Base-by-base conservation (phyloP, 2,329 filamentous ascomycete genomes). In the Geosmithia putterillii region DNA sequence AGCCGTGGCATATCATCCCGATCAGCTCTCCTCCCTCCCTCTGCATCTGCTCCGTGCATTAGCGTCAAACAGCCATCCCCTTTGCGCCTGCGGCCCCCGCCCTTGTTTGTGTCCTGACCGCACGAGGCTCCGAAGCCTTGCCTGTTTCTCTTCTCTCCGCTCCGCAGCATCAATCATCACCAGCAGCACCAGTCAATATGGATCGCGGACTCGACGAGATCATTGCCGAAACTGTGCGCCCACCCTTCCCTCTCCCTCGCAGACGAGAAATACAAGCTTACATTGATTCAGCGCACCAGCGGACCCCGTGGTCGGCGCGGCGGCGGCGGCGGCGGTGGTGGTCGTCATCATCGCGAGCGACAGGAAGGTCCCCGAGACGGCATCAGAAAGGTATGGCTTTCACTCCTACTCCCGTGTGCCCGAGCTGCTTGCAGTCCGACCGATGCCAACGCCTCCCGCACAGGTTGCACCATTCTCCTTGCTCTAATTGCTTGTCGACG, bases 371-470 rank as follows among this genome's bases (percentile, higher is more conserved):
- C 84, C 57, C 82, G 85, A 66, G 86, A 92, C 67, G 86, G 86
- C 66, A 76, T 90, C 61, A 89, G 82, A 88, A 94, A 94, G 87
- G 87, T 90, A 42, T 44, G 40, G 25, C 41, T 34, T 25, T 40
- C 4, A 14, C 12, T 12, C 21, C 18, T 15, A 32, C 45, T 38
- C 36, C 17, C 37, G 17, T 41, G 21, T 38, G 34, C 34, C 17
- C 22, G 22, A 32, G 28, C 36, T 23, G n/a, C n/a, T n/a, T n/a
- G n/a, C n/a, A n/a, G n/a, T n/a, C n/a, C n/a, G n/a, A n/a, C n/a
- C n/a, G n/a, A n/a, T n/a, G n/a, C n/a, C n/a, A n/a, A n/a, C n/a
- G n/a, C n/a, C 35, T n/a, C 19, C 23, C n/a, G 7, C 8, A 19
- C 46, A 63, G 61, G 61, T 64, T 61, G 57, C 58, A 49, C 49